A percentile compares a stretch with the other conserved stretches of the same genome.
Conservation (phyloP, 2,329 filamentous ascomycete species). For the Orbilia blumenaviensis region DNA sequence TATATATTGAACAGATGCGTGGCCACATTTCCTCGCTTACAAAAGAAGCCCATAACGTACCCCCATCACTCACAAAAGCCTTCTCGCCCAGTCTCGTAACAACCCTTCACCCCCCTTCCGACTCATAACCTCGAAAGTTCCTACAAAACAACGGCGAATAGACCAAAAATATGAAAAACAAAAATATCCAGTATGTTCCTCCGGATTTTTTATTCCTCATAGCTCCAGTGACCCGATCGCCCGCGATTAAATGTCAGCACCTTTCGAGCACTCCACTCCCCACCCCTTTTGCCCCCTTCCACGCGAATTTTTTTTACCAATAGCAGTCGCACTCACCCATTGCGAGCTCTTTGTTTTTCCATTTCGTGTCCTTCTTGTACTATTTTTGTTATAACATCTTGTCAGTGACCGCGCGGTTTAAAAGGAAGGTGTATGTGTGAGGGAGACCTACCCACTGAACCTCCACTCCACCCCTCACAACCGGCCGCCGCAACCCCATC, state of each 20-base stretch:
- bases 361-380: constrained; percentile 24
- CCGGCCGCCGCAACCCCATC: constrained; percentile 6
- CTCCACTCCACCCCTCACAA: background rate
- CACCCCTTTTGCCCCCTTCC: background rate
- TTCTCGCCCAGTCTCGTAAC: too few relatives aligned
- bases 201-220: background rate
- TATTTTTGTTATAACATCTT: constrained; percentile 1
- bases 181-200: background rate
- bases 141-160: background rate
- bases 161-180: background rate
- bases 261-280: background rate
- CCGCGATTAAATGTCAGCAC: background rate
- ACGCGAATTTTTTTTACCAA: background rate
- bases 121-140: background rate
- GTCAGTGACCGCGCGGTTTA: background rate
- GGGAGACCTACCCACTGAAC: constrained; percentile 5
- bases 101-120: too few relatives aligned
- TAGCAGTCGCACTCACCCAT: constrained; percentile 3
- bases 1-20: too few relatives aligned
- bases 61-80: too few relatives aligned
- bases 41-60: too few relatives aligned
- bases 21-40: too few relatives aligned
- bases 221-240: background rate
- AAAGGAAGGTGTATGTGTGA: background rate
- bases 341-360: constrained; percentile 18